Evolutionary conservation across 2,329 filamentous ascomycete genomes (phyloP), one percentile per base, ranked within the genome.

Genomic region (Tricladium varicosporioides): DNA sequence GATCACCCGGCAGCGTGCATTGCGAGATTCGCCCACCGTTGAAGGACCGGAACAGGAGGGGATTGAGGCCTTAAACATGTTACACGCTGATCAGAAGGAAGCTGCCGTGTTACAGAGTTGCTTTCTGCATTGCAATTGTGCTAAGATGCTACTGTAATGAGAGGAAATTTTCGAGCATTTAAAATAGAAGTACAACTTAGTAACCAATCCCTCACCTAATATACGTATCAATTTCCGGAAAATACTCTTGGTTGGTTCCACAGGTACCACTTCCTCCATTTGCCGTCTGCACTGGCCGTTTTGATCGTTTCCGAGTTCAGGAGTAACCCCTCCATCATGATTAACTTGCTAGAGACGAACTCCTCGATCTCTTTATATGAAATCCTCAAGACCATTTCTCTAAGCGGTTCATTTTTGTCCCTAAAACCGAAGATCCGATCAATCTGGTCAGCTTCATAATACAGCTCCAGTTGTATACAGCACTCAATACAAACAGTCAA

Each of bases 331-430:
- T 51, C 36, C 42, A 51, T 51, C 42, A 51, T 42, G 42, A 51
- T 51, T 16, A 51, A 10, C 42, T 51, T 51, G 22, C 48, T 51
- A 42, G 33, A 51, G 32, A 51, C 48, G 15, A 50, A 33, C 48
- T 50, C 48, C 27, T 50, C 31, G 32, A 50, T 36, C 13, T 50
- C 19, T 51, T 51, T 51, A 51, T 51, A 51, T 51, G 22, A 51
- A 51, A 51, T 51, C 32, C 48, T 51, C 19, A 51, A 51, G 33
- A 51, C 48, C 14, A 51, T 51, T 10, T 19, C 31, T 19, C 33
- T 42, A 51, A 15, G 8, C 36, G n/a, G n/a, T 14, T 42, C 32
- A 5, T 51, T 18, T 16, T 51, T n/a, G 15, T 51, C 48, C 32
- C 16, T 18, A 51, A 40, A 51, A 40, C 32, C 32, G 15, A 51